Conservation (phyloP, 495 filamentous ascomycete genomes). For the Sordaria brevicollis region DNA sequence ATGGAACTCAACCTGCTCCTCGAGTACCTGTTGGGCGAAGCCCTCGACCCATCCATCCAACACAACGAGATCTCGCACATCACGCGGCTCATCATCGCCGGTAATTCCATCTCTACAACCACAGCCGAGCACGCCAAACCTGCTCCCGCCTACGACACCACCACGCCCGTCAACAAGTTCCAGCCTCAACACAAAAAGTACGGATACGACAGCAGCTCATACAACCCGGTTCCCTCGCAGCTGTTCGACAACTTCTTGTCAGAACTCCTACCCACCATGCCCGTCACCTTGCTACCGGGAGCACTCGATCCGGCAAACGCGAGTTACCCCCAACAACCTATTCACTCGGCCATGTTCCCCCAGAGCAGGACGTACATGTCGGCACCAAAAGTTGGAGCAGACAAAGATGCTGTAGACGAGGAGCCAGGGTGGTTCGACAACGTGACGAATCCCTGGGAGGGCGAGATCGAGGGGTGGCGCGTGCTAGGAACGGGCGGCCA, state of each 20-base stretch:
- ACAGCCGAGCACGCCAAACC: slow-evolving; percentile 17
- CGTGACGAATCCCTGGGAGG: slow-evolving; percentile 90
- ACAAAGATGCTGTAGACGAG: slow-evolving; percentile 1
- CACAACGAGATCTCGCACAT: slow-evolving; percentile 52
- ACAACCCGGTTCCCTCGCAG: slow-evolving; percentile 74
- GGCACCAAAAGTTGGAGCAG: slow-evolving; percentile 17
- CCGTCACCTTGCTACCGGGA: slow-evolving; percentile 72
- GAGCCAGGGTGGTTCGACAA: slow-evolving; percentile 72
- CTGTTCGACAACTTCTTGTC: slow-evolving; percentile 77
- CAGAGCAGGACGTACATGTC: slow-evolving; percentile 57
- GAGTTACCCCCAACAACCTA: slow-evolving; percentile 69
- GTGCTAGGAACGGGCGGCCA: slow-evolving; percentile 81
- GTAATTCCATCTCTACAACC: slow-evolving; percentile 61
- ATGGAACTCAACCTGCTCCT: slow-evolving; percentile 66
- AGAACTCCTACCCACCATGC: slow-evolving; percentile 67
- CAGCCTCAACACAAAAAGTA: slow-evolving; percentile 59
- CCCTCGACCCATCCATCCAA: slow-evolving; percentile 46
- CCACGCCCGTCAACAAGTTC: slow-evolving; percentile 22
- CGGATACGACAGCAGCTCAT: slow-evolving; percentile 81
- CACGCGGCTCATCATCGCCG: slow-evolving; percentile 78
- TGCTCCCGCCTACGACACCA: slow-evolving; percentile 18
- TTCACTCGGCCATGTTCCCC: slow-evolving; percentile 77
- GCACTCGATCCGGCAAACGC: slow-evolving; percentile 69
- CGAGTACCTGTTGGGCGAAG: slow-evolving; percentile 84
- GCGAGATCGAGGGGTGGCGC: slow-evolving; percentile 76